phyloP scores from a whole-genome alignment of 2,329 filamentous ascomycete species.

The Aspergillus ruber region DNA sequence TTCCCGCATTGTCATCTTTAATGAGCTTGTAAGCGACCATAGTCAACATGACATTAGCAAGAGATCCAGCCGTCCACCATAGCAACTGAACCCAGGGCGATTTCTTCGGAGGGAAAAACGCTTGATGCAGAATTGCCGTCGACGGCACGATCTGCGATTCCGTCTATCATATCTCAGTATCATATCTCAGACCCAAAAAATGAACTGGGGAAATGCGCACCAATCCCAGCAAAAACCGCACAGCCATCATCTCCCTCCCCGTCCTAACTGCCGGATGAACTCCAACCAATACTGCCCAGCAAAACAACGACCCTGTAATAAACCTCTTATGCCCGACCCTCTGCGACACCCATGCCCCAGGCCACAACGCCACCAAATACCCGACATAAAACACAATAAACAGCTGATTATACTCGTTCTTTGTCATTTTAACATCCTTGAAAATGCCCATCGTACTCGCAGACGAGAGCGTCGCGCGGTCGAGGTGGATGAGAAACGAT shows the following conservation, averaged over 20 bases:
- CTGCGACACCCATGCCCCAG: constrained; percentile 6
- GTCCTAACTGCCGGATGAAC: constrained; percentile 4
- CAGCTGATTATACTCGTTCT: constrained; percentile 7
- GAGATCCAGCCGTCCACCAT: constrained; percentile 23
- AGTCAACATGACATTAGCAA: constrained; percentile 22
- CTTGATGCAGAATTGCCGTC: constrained; percentile 23
- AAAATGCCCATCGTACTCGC: constrained; percentile 8
- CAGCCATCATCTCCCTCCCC: constrained; percentile 6
- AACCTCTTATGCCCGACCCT: constrained; percentile 5
- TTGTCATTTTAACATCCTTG: constrained; percentile 5
- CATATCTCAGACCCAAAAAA: no score
- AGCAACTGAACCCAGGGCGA: constrained; percentile 24
- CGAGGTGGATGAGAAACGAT: constrained; percentile 7
- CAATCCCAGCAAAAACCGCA: constrained; percentile 5
- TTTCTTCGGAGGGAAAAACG: constrained; percentile 22
- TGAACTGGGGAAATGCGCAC: background rate
- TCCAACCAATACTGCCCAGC: constrained; percentile 5
- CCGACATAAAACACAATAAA: constrained; percentile 9
- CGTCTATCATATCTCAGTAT: constrained; percentile 9
- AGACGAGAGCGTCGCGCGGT: constrained; percentile 5
- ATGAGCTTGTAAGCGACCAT: constrained; percentile 23
- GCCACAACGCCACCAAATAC: constrained; percentile 7
- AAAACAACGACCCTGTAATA: constrained; percentile 5
- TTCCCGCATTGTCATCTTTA: constrained; percentile 1
- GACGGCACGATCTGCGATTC: constrained; percentile 22